Evolutionary conservation across 192 early-diverging fungal genomes (phyloP).

Genomic region (Chytriomyces confervae): DNA sequence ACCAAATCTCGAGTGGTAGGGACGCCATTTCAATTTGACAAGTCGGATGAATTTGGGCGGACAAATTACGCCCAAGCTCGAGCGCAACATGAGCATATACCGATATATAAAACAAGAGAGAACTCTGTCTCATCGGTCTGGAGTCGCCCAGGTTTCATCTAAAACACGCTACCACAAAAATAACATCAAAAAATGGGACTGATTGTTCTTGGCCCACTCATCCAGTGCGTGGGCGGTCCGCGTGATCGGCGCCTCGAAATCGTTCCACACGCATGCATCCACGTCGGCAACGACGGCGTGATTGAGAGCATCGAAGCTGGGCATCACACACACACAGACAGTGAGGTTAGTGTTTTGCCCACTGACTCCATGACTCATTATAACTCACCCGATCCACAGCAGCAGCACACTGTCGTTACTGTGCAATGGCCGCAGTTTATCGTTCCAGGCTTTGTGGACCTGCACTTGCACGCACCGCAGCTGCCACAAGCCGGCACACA

Average conservation of each 20-base stretch:
- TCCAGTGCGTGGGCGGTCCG: background rate
- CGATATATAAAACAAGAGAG: no score
- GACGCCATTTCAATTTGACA: no score
- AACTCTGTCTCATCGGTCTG: no score
- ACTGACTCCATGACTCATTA: background rate
- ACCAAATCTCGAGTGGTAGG: no score
- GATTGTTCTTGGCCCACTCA: background rate
- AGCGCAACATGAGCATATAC: no score
- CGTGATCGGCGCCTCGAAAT: background rate
- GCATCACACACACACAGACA: background rate
- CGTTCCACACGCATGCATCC: background rate
- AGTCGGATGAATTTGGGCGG: no score
- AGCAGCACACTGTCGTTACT: background rate
- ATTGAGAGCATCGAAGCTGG: background rate
- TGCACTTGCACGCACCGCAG: slow-evolving; percentile 96
- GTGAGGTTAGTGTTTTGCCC: background rate
- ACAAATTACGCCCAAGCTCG: no score
- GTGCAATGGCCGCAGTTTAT: slow-evolving; percentile 40
- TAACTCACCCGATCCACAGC: no score
- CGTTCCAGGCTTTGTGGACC: slow-evolving; percentile 91
- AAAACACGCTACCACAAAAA: background rate
- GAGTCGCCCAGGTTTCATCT: background rate
- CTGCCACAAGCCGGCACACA: slow-evolving; percentile 88
- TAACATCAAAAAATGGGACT: background rate
- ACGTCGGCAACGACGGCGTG: background rate